Evolutionary conservation across 2,329 filamentous ascomycete species (phyloP).

Genomic region (Fusarium penzigii): DNA sequence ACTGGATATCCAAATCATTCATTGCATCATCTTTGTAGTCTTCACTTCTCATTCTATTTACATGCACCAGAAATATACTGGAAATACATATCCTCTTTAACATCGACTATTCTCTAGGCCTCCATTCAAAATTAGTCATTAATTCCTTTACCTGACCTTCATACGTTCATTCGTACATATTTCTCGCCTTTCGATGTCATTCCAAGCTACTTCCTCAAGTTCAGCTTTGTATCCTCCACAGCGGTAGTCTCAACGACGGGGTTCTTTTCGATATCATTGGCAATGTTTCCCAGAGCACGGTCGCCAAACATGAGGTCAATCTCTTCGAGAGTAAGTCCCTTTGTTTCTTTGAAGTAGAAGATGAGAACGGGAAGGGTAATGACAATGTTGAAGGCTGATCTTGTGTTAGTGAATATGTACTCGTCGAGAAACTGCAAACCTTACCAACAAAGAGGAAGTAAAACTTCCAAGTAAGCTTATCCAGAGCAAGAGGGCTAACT

Average conservation of each 20-base stretch:
- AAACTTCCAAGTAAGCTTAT: slow-evolving; percentile 38
- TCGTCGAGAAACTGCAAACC: slow-evolving; percentile 28
- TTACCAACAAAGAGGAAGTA: slow-evolving; percentile 39
- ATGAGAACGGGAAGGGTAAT: slow-evolving; percentile 43
- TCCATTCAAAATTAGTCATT: no score
- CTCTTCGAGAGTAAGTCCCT: slow-evolving; percentile 52
- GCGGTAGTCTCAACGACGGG: slow-evolving; percentile 9
- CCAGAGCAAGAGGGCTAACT: slow-evolving; percentile 53
- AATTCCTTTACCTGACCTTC: no score
- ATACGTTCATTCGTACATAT: no score
- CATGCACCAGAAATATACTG: no score
- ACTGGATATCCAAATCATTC: no score
- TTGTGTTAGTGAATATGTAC: slow-evolving; percentile 33
- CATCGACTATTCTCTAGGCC: no score
- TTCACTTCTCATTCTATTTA: no score
- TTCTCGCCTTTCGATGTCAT: neutral
- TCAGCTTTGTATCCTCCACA: slow-evolving; percentile 13
- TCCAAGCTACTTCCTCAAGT: slow-evolving; percentile 1
- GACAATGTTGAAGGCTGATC: slow-evolving; percentile 33
- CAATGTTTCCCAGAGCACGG: slow-evolving; percentile 25
- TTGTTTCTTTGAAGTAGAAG: slow-evolving; percentile 55
- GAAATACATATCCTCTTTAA: no score
- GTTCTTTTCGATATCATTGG: slow-evolving; percentile 28
- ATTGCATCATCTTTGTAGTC: no score
- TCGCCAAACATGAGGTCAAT: slow-evolving; percentile 55